Conservation (phyloP, 2,329 filamentous ascomycete genomes). For the Aspergillus terreus region DNA sequence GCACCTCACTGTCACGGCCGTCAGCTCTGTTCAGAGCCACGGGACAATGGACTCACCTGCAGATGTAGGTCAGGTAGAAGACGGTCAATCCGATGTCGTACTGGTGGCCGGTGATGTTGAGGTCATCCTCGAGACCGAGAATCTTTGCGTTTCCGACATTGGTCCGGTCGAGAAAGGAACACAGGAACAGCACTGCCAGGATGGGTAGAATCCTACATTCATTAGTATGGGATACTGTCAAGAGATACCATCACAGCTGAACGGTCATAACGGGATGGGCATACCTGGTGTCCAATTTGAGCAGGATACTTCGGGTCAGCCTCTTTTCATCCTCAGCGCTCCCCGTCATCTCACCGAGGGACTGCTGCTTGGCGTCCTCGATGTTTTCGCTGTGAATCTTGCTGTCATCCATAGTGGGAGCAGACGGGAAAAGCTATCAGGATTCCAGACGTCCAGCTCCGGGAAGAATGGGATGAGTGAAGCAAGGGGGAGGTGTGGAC, state of each 20-base stretch:
- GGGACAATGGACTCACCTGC: slow-evolving; percentile 44
- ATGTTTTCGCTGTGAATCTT: slow-evolving; percentile 18
- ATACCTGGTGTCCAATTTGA: slow-evolving; percentile 54
- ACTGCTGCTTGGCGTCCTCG: slow-evolving; percentile 18
- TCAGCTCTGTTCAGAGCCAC: too few relatives aligned
- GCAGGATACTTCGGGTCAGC: slow-evolving; percentile 45
- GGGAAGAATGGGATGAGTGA: not conserved
- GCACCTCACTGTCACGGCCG: slow-evolving; percentile 51
- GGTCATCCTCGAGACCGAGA: slow-evolving; percentile 56
- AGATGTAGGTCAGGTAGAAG: slow-evolving; percentile 58
- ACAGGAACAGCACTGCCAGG: slow-evolving; percentile 62
- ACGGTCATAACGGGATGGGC: too few relatives aligned
- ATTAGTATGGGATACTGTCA: not conserved
- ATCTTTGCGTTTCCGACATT: slow-evolving; percentile 71
- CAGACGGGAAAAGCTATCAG: not conserved
- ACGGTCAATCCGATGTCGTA: slow-evolving; percentile 63
- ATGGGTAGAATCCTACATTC: slow-evolving; percentile 55
- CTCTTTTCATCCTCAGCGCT: not conserved
- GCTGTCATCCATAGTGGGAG: slow-evolving; percentile 14
- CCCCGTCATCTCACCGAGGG: too few relatives aligned
- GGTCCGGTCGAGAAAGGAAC: slow-evolving; percentile 65
- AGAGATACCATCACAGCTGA: not conserved
- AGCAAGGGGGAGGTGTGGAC: not conserved
- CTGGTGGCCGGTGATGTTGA: slow-evolving; percentile 57
- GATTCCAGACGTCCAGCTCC: not conserved